Conservation (phyloP, 768 basidiomycete species). For the Lactifluus echinatus region DNA sequence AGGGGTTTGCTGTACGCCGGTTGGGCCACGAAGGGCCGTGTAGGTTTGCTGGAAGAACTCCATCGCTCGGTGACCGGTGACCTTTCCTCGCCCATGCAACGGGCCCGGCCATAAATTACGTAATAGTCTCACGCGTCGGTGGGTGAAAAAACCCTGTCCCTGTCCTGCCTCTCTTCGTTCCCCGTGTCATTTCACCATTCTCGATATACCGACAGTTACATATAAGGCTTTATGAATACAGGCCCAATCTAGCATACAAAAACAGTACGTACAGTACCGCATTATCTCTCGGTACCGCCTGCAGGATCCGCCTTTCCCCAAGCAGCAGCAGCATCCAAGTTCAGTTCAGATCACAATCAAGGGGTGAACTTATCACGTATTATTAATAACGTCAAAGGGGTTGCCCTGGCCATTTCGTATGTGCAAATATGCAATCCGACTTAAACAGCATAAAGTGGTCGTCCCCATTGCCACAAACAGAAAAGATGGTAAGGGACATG, state of each 20-base stretch:
- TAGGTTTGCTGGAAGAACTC: constrained; percentile 83
- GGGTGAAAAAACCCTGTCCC: not conserved
- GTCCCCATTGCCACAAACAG: no score
- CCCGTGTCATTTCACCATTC: not conserved
- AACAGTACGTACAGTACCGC: no score
- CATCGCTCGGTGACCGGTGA: constrained; percentile 37
- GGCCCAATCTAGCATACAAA: no score
- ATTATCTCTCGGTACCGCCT: not conserved
- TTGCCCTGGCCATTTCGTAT: no score
- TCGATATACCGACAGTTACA: not conserved
- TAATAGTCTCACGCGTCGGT: not conserved
- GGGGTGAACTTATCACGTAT: no score
- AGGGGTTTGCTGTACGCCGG: constrained; percentile 75
- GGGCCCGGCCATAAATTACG: not conserved
- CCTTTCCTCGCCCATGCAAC: no score
- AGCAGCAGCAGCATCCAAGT: no score
- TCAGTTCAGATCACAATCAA: no score
- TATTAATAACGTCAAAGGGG: no score
- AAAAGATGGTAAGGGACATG: not conserved
- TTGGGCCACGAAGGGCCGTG: constrained; percentile 75
- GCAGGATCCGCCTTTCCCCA: no score
- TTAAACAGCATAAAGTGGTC: no score
- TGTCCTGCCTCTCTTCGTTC: not conserved
- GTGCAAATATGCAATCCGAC: no score
- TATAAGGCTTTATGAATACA: not conserved